These are phyloP conservation scores for Podospora comata DNA, from an alignment of 495 filamentous ascomycete species.

Conservation along the genomic window DNA sequence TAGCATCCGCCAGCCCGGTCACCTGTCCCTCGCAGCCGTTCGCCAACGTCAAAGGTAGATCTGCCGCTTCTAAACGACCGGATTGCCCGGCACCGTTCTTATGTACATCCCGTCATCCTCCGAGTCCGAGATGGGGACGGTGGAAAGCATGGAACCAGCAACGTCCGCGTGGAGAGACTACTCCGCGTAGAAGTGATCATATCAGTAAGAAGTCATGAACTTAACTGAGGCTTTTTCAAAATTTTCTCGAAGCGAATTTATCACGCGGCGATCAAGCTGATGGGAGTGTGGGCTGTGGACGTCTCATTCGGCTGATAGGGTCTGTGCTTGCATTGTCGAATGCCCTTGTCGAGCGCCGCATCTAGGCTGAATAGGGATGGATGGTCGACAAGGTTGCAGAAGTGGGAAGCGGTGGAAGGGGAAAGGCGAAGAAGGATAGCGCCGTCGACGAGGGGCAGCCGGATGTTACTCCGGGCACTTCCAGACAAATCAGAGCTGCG, in stretches of 20 bases:
- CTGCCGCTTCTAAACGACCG: too few relatives aligned
- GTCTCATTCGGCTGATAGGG: constrained; percentile 9
- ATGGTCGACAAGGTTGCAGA: neutral
- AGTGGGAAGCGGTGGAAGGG: neutral
- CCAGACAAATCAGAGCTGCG: neutral
- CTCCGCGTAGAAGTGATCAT: too few relatives aligned
- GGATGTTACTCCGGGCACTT: constrained; percentile 7
- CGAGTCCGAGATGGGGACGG: too few relatives aligned
- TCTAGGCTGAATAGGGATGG: constrained; percentile 4
- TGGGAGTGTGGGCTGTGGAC: neutral
- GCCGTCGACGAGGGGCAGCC: neutral
- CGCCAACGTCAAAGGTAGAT: too few relatives aligned
- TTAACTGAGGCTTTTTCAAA: neutral
- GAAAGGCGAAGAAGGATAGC: constrained; percentile 1
- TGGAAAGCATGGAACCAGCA: too few relatives aligned
- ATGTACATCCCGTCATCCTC: too few relatives aligned
- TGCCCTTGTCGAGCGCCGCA: constrained; percentile 3
- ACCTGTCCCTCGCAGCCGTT: too few relatives aligned
- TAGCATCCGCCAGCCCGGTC: too few relatives aligned
- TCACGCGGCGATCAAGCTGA: constrained; percentile 4
- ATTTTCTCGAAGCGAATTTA: neutral
- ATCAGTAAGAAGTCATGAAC: too few relatives aligned
- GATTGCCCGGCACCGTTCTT: too few relatives aligned
- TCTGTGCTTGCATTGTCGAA: constrained; percentile 11
- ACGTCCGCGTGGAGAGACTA: too few relatives aligned